Conservation (phyloP, 106 monocot genomes). For the Dioscorea dumetorum region DNA sequence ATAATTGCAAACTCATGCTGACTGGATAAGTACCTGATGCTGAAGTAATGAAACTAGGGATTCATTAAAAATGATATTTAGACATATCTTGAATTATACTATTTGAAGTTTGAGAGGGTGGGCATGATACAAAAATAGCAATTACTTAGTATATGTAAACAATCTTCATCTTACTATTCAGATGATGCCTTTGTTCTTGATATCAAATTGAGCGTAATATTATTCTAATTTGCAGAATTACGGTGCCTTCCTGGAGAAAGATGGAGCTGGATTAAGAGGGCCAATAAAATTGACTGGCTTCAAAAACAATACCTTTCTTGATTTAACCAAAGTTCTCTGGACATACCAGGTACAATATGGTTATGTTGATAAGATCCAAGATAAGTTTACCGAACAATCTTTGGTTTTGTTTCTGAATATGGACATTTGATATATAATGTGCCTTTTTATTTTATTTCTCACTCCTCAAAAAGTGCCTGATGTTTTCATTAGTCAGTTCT, state of each 20-base stretch:
- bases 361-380: not conserved
- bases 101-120: too few species aligned
- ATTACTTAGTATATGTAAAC: too few species aligned
- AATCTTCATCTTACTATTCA: not conserved
- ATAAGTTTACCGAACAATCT: not conserved
- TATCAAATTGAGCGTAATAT: not conserved
- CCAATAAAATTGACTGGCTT: conserved; percentile 60
- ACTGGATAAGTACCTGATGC: too few species aligned
- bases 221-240: conserved; percentile 55
- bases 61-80: too few species aligned
- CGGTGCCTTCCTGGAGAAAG: conserved; percentile 96
- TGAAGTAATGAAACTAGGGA: too few species aligned
- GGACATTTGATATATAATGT: too few species aligned
- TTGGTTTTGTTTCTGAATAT: not conserved
- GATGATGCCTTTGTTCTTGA: not conserved
- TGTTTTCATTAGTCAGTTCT: too few species aligned
- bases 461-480: too few species aligned
- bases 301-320: conserved; percentile 61
- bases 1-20: too few species aligned
- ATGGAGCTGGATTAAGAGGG: conserved; percentile 90
- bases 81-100: too few species aligned
- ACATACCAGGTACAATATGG: conserved; percentile 60
- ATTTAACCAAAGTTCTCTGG: conserved; percentile 36
- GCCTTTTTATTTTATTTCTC: too few species aligned
- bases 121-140: too few species aligned